Evolutionary conservation across 2,329 filamentous ascomycete genomes (phyloP), one percentile per base, ranked within the genome.

Genomic region (Fonsecaea erecta): DNA sequence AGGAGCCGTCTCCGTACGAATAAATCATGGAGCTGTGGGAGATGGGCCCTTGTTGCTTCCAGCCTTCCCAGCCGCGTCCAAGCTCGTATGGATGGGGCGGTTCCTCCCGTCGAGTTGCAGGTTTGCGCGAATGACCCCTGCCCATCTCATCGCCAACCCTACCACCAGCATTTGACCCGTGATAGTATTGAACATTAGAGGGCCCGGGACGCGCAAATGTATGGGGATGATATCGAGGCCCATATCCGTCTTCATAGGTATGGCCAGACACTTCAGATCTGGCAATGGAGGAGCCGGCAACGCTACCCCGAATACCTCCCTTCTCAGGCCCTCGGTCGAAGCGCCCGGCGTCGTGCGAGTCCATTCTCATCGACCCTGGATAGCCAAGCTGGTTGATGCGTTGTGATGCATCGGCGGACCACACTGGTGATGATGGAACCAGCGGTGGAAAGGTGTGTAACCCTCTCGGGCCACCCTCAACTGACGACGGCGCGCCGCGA

Each of bases 211-310:
- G 60, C 9, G 18, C 3, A 28, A 34, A 21, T 16, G 43, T 51
- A 3, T n/a, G 57, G 16, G 43, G 72, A 18, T 81, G 81, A 30
- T 75, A 75, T 62, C 77, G 77, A 34, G 80, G 79, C 71, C 82
- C 80, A 72, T 84, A 84, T 68, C 83, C 82, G 71, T 83, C 79
- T 60, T 82, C 79, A 1, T 71, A 74, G 9, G 75, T 72, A 63
- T 77, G 76, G 34, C 76, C 75, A 37, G 71, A 59, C 21, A 60
- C 57, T 66, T 74, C 63, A n/a, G 63, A 62, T 18, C 53, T 51
- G 26, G 62, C 56, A 18, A 63, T 18, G 40, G 60, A 52, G 4
- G 61, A 61, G 26, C 37, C 34, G 3, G 54, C 37, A 26, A 53
- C 48, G 24, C 34, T 16, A 21, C 24, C 52, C n/a, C 37, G 51